Base-by-base conservation (phyloP, 2,329 filamentous ascomycete genomes). In the Alternaria brassicicola region DNA sequence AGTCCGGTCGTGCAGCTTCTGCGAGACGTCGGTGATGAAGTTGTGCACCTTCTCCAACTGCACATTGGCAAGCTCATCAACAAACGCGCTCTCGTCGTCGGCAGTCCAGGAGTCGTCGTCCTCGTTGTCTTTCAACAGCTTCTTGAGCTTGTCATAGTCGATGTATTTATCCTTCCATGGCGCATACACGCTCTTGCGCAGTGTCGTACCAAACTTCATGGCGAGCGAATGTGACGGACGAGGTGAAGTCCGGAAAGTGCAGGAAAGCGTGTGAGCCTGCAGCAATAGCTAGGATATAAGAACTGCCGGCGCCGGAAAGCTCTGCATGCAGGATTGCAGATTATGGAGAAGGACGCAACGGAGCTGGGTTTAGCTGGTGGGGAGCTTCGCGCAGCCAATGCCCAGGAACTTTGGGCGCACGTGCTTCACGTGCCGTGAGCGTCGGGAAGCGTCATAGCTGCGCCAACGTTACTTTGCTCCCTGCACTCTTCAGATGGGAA, bases 181-280 rank as follows among this genome's bases (percentile, higher is more conserved):
- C 68, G 86, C 80, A 78, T 98, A 95, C 70, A 91, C 83, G 59
- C 91, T 88, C 71, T 87, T 86, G 71, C 88, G 87, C 60, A 99
- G 86, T 50, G 92, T 97, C 81, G 89, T 92, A 63, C 94, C 94
- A 83, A 97, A 99, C 71, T 92, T 90, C 95, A 99, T 98, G n/a
- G 65, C 59, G 55, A 57, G 3, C 31, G 49, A n/a, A 28, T 19
- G 19, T 15, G 7, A 17, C n/a, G n/a, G n/a, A n/a, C n/a, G n/a
- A n/a, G n/a, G n/a, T n/a, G n/a, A 23, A 45, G 30, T 41, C 36
- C 42, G 21, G 36, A 49, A 55, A 42, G 47, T 39, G 41, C 47
- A 59, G 48, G 53, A 62, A 55, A 30, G 28, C 28, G 28, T 30
- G 28, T 30, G 9, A n/a, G n/a, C 31, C 31, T 35, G 53, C 41